A percentile compares a stretch with the other conserved stretches of the same genome.
Conservation (phyloP, 2,329 filamentous ascomycete species). For the Ophiostoma tasmaniense region DNA sequence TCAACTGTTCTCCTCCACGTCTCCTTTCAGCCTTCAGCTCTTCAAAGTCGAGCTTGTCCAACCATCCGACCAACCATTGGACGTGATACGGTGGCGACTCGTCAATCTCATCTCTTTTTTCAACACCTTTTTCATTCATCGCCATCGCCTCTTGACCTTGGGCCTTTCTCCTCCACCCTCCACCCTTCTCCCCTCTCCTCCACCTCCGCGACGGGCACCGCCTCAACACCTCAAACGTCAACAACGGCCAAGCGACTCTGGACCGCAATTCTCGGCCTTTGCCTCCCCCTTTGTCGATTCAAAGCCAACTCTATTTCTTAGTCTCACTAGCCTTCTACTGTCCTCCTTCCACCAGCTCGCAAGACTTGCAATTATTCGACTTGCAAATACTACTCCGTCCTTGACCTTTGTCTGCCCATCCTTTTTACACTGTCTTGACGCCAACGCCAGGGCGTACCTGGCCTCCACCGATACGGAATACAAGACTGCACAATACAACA, state of each 20-base stretch:
- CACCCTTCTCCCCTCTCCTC: not conserved
- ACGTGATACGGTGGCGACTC: not conserved
- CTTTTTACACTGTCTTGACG: not conserved
- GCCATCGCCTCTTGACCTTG: not conserved
- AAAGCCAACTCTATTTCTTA: not conserved
- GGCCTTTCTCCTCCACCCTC: not conserved
- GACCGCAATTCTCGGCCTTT: not conserved
- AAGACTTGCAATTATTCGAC: not conserved
- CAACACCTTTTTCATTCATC: not conserved
- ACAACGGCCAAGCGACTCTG: not conserved
- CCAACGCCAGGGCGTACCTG: not conserved
- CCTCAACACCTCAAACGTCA: not conserved
- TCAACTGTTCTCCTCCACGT: slow-evolving; percentile 2
- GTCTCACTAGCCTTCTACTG: not conserved
- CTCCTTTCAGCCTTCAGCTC: slow-evolving; percentile 1
- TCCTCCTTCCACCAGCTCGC: not conserved
- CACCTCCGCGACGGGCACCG: not conserved
- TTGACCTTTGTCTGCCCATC: not conserved
- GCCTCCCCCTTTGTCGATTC: slow-evolving; percentile 1
- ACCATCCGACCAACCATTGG: not conserved
- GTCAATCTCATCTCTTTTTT: not conserved
- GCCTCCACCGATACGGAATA: not conserved
- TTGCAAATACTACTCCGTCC: not conserved
- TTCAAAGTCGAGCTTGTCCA: not conserved
- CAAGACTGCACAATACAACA: not conserved